phyloP scores from a whole-genome alignment of 2,329 filamentous ascomycete genomes.

The Lizonia empirigonia region DNA sequence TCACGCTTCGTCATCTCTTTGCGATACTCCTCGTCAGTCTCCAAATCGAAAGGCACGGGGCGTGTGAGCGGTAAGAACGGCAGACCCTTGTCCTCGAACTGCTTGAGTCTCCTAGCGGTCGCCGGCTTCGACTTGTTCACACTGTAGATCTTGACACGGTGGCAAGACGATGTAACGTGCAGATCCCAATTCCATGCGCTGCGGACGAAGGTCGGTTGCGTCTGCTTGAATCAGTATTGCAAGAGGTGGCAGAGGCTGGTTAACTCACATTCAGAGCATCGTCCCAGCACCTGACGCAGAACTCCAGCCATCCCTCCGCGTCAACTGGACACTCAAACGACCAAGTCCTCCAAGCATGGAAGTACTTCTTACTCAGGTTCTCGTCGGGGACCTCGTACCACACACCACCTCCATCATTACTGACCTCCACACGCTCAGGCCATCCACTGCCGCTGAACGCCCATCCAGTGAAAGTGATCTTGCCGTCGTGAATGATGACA shows the following conservation, averaged over 20 bases:
- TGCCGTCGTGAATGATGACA: conserved; percentile 65
- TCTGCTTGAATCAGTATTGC: conserved; percentile 30
- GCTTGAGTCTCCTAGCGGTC: conserved; percentile 58
- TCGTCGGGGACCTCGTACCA: conserved; percentile 69
- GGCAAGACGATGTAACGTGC: conserved; percentile 67
- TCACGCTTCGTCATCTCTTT: conserved; percentile 48
- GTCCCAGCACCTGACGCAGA: conserved; percentile 53
- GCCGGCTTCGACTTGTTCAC: conserved; percentile 59
- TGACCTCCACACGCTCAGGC: conserved; percentile 67
- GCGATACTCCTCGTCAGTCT: conserved; percentile 58
- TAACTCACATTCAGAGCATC: conserved; percentile 50
- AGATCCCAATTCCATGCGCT: conserved; percentile 66
- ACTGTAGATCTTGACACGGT: conserved; percentile 63
- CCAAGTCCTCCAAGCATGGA: conserved; percentile 70
- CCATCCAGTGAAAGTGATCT: conserved; percentile 59
- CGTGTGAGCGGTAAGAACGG: conserved; percentile 61
- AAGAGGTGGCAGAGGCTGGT: background rate
- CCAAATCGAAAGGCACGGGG: conserved; percentile 57
- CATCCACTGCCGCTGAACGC: conserved; percentile 53
- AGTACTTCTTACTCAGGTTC: conserved; percentile 66
- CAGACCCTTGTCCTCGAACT: conserved; percentile 57
- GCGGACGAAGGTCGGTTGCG: conserved; percentile 52
- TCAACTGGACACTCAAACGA: conserved; percentile 64
- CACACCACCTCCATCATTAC: conserved; percentile 65
- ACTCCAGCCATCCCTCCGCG: conserved; percentile 55